Evolutionary conservation across 345 rosid species (phyloP).

Genomic region (Citrus mangshanensis): DNA sequence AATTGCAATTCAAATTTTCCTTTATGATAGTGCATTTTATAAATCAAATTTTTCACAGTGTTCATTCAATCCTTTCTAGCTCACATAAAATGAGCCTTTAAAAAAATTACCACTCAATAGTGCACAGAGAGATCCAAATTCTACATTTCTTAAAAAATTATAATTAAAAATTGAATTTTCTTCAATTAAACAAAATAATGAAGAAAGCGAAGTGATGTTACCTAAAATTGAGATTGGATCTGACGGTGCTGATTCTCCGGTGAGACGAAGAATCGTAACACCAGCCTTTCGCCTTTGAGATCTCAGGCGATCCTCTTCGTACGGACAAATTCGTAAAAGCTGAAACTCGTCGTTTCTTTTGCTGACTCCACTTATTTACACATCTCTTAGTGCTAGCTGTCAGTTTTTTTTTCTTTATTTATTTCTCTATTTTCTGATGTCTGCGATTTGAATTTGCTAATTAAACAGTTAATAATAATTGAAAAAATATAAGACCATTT

Average conservation of each 20-base stretch:
- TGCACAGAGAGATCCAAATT: neutral
- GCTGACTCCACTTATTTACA: neutral
- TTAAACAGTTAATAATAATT: no score
- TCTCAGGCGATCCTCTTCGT: conserved; percentile 2
- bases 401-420: neutral
- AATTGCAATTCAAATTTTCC: conserved; percentile 1
- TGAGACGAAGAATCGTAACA: conserved; percentile 18
- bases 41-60: neutral
- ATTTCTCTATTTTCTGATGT: neutral
- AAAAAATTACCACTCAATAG: neutral
- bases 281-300: conserved; percentile 13
- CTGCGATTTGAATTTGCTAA: neutral
- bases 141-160: neutral
- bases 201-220: neutral
- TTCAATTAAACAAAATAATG: neutral
- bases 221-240: conserved; percentile 11
- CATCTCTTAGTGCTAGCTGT: neutral
- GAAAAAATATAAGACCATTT: no score
- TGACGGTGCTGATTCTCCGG: conserved; percentile 20
- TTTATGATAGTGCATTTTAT: neutral
- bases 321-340: conserved; percentile 8
- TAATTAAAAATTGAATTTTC: neutral
- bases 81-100: neutral
- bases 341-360: neutral
- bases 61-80: neutral